phyloP scores from a whole-genome alignment of 495 filamentous ascomycete genomes.

The Daldinia bambusicola region DNA sequence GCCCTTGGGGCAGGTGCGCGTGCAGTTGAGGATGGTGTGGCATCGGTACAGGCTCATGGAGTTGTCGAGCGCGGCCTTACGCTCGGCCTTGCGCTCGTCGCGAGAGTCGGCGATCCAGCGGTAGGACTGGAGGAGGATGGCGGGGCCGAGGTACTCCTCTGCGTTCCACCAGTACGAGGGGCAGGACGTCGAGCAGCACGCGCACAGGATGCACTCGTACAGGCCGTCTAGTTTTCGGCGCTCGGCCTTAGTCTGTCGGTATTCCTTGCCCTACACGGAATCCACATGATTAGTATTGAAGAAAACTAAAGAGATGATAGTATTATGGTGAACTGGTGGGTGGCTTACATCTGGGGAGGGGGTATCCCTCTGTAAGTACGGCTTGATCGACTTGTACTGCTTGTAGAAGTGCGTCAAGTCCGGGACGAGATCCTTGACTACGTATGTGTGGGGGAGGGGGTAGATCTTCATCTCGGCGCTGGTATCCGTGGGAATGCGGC shows the following conservation, averaged over 20 bases:
- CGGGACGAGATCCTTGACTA: slow-evolving; percentile 98
- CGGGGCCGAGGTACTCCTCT: slow-evolving; percentile 97
- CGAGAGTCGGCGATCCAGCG: slow-evolving; percentile 93
- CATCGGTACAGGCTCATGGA: slow-evolving; percentile 98
- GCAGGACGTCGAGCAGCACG: slow-evolving; percentile 98
- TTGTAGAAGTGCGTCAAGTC: slow-evolving; percentile 99
- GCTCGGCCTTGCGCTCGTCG: slow-evolving; percentile 85
- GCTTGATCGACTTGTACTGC: slow-evolving; percentile 99
- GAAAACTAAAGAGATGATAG: neutral
- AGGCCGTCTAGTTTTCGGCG: slow-evolving; percentile 97
- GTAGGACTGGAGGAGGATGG: slow-evolving; percentile 95
- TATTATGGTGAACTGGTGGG: neutral
- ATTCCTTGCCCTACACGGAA: slow-evolving; percentile 76
- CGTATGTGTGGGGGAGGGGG: slow-evolving; percentile 97
- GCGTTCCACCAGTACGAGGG: slow-evolving; percentile 99
- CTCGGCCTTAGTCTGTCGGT: slow-evolving; percentile 86
- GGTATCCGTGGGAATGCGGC: slow-evolving; percentile 91
- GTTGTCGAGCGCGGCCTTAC: slow-evolving; percentile 93
- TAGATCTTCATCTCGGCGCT: slow-evolving; percentile 90
- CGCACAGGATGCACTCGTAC: slow-evolving; percentile 99
- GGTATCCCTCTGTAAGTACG: slow-evolving; percentile 90
- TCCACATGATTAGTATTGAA: slow-evolving; percentile 30
- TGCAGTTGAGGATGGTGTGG: slow-evolving; percentile 99
- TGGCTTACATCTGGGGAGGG: slow-evolving; percentile 75
- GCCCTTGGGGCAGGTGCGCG: slow-evolving; percentile 96